Base-by-base conservation (phyloP, 371 early-diverging fungal species). In the Rhizopus stolonifer region DNA sequence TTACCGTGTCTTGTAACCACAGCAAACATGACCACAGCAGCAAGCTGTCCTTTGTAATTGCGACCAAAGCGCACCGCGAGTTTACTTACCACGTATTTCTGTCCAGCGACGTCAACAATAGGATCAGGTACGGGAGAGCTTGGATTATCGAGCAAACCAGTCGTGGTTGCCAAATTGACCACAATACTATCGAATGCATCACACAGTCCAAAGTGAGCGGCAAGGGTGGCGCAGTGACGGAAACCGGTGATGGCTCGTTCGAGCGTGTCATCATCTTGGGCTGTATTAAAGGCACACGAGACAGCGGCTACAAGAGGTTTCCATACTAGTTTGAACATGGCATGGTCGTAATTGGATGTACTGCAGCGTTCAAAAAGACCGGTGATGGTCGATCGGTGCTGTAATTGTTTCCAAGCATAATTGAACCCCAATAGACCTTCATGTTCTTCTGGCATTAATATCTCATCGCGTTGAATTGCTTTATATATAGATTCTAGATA, bases 351-450 rank as follows among this genome's bases (percentile, higher is more conserved):
- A 19, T 62, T 64, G 1, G 80, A 61, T 4, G 82, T 82, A 26
- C 72, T 67, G 31, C 74, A 80, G 4, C 70, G 56, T 13, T 78
- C 61, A 23, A 86, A 70, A 0, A 62, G 63, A 5, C 84, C 85
- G 11, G 79, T 57, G 0, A 58, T 49, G 0, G 77, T 70, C 0
- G 88, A 70, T 38, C 82, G 73, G 2, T 67, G 76, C 49, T 91
- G 67, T n/a, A 93, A 65, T 51, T 93, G 93, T 58, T 87, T 92
- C 97, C 97, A 98, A 0, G 90, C 88, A 64, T 93, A 94, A 49
- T 91, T 91, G 67, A 96, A 95, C 14, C 95, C 94, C n/a, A 93
- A 79, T 10, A 87, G 89, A 1, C 96, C 96, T 52, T 93, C 92
- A 52, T 93, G 93, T 56, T 94, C 95, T 64, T 88, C 91, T 1